A percentile compares a stretch with the other conserved stretches of the same genome.
These are phyloP conservation scores for Scheffersomyces lignicola DNA, from an alignment of 1,139 yeast genomes.

Conservation along the genomic window DNA sequence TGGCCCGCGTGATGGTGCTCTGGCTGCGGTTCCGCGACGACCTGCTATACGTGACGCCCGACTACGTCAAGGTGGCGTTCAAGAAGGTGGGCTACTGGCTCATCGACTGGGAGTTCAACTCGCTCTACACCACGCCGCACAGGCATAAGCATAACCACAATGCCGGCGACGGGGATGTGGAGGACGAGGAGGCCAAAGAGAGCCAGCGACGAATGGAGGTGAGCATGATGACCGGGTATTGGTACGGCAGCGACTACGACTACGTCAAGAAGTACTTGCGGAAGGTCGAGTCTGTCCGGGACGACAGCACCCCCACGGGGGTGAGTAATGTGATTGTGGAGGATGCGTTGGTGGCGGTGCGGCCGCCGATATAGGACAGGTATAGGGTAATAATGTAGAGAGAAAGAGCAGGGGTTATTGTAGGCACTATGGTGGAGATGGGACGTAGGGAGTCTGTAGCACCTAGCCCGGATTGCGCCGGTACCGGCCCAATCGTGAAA, in stretches of 20 bases:
- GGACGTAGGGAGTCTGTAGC: no score
- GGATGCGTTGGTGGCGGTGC: slow-evolving; percentile 35
- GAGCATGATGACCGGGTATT: slow-evolving; percentile 43
- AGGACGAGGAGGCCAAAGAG: slow-evolving; percentile 6
- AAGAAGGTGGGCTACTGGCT: slow-evolving; percentile 49
- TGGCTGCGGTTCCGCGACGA: slow-evolving; percentile 20
- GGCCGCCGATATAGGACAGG: slow-evolving; percentile 35
- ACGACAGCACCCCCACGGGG: slow-evolving; percentile 32
- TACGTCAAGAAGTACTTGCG: slow-evolving; percentile 32
- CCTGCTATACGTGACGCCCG: slow-evolving; percentile 37
- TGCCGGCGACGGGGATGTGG: slow-evolving; percentile 9
- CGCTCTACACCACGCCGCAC: slow-evolving; percentile 12
- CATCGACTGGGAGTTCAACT: slow-evolving; percentile 43
- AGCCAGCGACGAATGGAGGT: slow-evolving; percentile 26
- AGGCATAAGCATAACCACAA: slow-evolving; percentile 6
- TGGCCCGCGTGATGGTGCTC: slow-evolving; percentile 30
- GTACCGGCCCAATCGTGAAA: no score
- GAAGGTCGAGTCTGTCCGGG: slow-evolving; percentile 18
- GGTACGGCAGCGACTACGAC: slow-evolving; percentile 49
- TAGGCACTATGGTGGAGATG: no score
- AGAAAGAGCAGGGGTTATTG: no score
- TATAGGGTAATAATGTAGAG: background rate
- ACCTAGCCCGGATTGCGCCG: no score
- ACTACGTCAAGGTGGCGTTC: slow-evolving; percentile 38
- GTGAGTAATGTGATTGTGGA: slow-evolving; percentile 37